Percentiles rank a stretch among this genome's conserved stretches.
phyloP scores from a whole-genome alignment of 1,284 basidiomycete genomes.

The Leccinum subspadiceum region DNA sequence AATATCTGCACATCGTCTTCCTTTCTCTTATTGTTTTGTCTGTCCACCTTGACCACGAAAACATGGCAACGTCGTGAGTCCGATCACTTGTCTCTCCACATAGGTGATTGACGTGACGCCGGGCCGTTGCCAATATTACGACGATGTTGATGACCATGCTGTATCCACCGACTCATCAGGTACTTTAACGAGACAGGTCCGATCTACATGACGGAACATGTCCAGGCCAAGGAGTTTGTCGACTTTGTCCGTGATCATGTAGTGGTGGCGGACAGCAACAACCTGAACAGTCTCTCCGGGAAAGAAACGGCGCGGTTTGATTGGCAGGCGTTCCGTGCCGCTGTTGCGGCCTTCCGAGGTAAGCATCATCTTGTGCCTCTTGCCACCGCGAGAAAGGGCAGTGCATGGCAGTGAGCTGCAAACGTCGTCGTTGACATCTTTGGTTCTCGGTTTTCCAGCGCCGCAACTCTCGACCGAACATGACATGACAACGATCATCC shows the following conservation, averaged over 20 bases:
- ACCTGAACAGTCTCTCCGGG: too few relatives aligned
- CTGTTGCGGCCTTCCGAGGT: slow-evolving; percentile 5
- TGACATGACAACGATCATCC: neutral
- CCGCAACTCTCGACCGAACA: slow-evolving; percentile 2
- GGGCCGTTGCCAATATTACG: neutral
- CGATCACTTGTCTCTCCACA: neutral
- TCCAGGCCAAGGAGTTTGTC: slow-evolving; percentile 11
- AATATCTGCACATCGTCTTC: neutral
- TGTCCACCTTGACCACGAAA: neutral
- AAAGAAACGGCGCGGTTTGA: slow-evolving; percentile 6
- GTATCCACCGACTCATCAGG: neutral
- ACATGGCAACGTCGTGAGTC: slow-evolving; percentile 1
- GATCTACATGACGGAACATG: slow-evolving; percentile 7
- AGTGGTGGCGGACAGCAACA: neutral
- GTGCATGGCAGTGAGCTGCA: neutral
- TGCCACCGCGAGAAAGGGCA: neutral
- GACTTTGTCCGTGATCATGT: slow-evolving; percentile 6
- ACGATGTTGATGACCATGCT: neutral
- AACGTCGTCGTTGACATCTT: neutral
- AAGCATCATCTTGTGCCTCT: neutral
- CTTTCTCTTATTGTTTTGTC: neutral
- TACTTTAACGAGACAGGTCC: slow-evolving; percentile 12
- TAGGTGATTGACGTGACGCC: slow-evolving; percentile 1
- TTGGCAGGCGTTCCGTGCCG: slow-evolving; percentile 5
- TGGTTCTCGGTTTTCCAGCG: neutral